phyloP scores from a whole-genome alignment of 148 eudicot genomes.

The Fagopyrum homotropicum region DNA sequence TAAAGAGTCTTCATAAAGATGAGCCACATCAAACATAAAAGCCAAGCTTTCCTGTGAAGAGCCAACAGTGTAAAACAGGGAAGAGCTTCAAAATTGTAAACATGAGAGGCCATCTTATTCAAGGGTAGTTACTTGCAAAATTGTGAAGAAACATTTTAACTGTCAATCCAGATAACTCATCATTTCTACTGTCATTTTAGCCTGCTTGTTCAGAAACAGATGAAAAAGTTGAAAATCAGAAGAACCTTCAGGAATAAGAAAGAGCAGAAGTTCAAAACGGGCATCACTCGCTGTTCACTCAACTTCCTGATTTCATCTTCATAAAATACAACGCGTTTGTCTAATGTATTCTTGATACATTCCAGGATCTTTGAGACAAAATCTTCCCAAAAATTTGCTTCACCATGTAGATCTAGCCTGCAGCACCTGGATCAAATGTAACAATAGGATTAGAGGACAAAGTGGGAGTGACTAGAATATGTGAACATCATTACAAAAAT shows the following conservation, averaged over 20 bases:
- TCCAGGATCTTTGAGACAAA: constrained; percentile 81
- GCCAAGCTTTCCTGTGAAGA: constrained; percentile 87
- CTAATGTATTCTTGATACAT: constrained; percentile 78
- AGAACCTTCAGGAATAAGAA: constrained; percentile 89
- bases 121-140: background rate
- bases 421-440: constrained; percentile 64
- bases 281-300: constrained; percentile 92
- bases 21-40: constrained; percentile 94
- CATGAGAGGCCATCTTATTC: background rate
- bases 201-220: background rate
- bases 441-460: background rate
- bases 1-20: constrained; percentile 93
- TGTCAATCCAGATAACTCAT: background rate
- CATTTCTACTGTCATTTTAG: background rate
- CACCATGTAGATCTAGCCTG: constrained; percentile 77
- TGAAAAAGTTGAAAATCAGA: constrained; percentile 11
- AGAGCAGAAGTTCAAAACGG: constrained; percentile 93
- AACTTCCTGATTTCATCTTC: constrained; percentile 97
- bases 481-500: background rate
- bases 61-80: constrained; percentile 7
- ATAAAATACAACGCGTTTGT: constrained; percentile 81
- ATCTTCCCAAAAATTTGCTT: constrained; percentile 86
- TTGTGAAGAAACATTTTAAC: background rate
- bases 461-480: background rate
- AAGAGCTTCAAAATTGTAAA: background rate